Conservation (phyloP, 805 yeast species). For the Zygotorulaspora florentina region DNA sequence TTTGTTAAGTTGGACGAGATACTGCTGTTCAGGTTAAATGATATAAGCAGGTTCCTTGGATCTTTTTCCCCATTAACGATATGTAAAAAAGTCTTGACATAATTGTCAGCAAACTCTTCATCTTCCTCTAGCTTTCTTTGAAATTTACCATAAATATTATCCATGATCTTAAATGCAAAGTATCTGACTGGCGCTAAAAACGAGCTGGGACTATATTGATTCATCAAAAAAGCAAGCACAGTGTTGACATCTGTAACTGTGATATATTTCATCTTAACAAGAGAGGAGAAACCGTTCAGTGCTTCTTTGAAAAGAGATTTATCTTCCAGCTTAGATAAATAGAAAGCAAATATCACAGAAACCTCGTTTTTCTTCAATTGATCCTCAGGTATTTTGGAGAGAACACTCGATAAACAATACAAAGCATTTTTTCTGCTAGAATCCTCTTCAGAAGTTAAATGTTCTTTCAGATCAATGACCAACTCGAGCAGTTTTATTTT, state of each 20-base stretch:
- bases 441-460: slow-evolving; percentile 57
- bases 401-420: slow-evolving; percentile 39
- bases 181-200: slow-evolving; percentile 61
- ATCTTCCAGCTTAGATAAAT: slow-evolving; percentile 65
- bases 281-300: slow-evolving; percentile 48
- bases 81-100: slow-evolving; percentile 56
- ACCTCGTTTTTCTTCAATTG: slow-evolving; percentile 39
- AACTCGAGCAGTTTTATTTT: slow-evolving; percentile 45
- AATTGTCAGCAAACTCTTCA: slow-evolving; percentile 36
- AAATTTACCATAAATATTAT: slow-evolving; percentile 34
- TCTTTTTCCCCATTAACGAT: slow-evolving; percentile 88
- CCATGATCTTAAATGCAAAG: slow-evolving; percentile 50
- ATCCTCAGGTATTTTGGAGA: slow-evolving; percentile 30
- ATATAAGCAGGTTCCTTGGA: slow-evolving; percentile 75
- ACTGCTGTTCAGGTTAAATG: slow-evolving; percentile 52
- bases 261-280: slow-evolving; percentile 52
- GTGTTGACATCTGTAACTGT: slow-evolving; percentile 32
- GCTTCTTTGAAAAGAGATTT: slow-evolving; percentile 48
- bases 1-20: slow-evolving; percentile 41
- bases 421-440: slow-evolving; percentile 48
- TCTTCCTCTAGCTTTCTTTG: slow-evolving; percentile 19
- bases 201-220: slow-evolving; percentile 51
- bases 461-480: slow-evolving; percentile 56
- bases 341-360: slow-evolving; percentile 46
- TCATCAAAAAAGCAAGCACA: slow-evolving; percentile 37